Evolutionary conservation across 2,329 filamentous ascomycete genomes (phyloP).

Genomic region (Alternaria viburni): DNA sequence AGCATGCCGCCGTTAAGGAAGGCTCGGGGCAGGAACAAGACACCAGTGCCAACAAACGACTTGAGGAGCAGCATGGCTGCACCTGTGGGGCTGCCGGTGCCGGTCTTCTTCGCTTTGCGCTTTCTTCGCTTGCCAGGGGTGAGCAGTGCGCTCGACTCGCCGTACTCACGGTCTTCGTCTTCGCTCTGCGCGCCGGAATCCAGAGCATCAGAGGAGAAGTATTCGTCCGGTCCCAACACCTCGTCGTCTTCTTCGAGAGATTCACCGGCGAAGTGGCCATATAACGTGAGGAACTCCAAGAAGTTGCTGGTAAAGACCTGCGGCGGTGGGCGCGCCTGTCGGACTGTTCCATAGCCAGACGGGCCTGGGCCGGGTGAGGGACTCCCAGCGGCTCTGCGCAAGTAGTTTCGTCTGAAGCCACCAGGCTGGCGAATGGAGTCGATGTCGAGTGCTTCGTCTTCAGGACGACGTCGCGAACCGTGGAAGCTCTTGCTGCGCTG

Average conservation of each 20-base stretch:
- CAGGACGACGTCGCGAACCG: slow-evolving; percentile 75
- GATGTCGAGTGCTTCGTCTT: slow-evolving; percentile 82
- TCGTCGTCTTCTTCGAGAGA: slow-evolving; percentile 97
- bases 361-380: slow-evolving; percentile 58
- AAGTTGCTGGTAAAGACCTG: slow-evolving; percentile 81
- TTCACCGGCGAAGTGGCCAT: slow-evolving; percentile 97
- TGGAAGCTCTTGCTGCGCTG: slow-evolving; percentile 90
- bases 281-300: slow-evolving; percentile 91
- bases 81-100: slow-evolving; percentile 78
- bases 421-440: slow-evolving; percentile 91
- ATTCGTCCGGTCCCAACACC: slow-evolving; percentile 83
- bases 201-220: slow-evolving; percentile 81
- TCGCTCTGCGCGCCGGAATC: slow-evolving; percentile 62
- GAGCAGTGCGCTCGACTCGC: slow-evolving; percentile 85
- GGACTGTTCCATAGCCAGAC: slow-evolving; percentile 49
- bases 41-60: slow-evolving; percentile 96
- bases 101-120: slow-evolving; percentile 77
- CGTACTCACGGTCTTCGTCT: slow-evolving; percentile 72
- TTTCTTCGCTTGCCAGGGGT: slow-evolving; percentile 71
- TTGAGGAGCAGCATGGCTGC: slow-evolving; percentile 89
- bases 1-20: slow-evolving; percentile 97
- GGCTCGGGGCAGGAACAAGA: slow-evolving; percentile 88
- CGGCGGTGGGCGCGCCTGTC: slow-evolving; percentile 30
- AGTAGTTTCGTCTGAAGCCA: slow-evolving; percentile 88
- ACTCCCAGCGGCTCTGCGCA: slow-evolving; percentile 76